Percentiles rank a stretch among this genome's conserved stretches.
Conservation (phyloP, 2,329 filamentous ascomycete genomes). For the Penicillium palitans region DNA sequence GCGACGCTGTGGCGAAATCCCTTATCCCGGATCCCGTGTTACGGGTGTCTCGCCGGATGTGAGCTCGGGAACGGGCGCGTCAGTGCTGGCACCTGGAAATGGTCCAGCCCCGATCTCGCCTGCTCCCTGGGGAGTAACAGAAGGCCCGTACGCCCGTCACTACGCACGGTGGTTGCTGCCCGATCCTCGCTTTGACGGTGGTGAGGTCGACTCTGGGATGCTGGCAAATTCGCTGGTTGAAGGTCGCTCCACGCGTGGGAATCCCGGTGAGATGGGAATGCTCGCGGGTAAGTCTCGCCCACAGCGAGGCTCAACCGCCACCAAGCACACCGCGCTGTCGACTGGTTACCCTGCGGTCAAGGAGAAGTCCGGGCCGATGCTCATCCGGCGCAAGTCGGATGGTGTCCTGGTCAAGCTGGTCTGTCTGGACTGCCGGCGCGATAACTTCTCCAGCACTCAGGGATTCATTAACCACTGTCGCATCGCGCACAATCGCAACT, state of each 20-base stretch:
- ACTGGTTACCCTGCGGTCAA: slow-evolving; percentile 72
- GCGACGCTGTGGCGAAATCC: slow-evolving; percentile 86
- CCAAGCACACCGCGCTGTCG: slow-evolving; percentile 68
- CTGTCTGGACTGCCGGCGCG: slow-evolving; percentile 82
- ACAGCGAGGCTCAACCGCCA: slow-evolving; percentile 59
- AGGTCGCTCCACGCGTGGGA: slow-evolving; percentile 77
- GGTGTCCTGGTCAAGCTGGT: slow-evolving; percentile 85
- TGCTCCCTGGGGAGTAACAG: slow-evolving; percentile 83
- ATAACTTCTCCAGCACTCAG: slow-evolving; percentile 93
- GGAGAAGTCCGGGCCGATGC: slow-evolving; percentile 77
- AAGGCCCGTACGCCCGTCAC: slow-evolving; percentile 91
- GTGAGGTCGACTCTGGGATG: slow-evolving; percentile 30
- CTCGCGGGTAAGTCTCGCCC: slow-evolving; percentile 58
- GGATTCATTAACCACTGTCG: slow-evolving; percentile 99
- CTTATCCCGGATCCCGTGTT: slow-evolving; percentile 73
- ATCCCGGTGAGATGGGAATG: slow-evolving; percentile 57
- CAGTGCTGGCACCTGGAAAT: slow-evolving; percentile 62
- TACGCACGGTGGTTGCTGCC: slow-evolving; percentile 95
- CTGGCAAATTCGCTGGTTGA: slow-evolving; percentile 55
- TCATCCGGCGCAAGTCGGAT: slow-evolving; percentile 79
- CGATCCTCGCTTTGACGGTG: slow-evolving; percentile 80
- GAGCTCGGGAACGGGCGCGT: slow-evolving; percentile 71
- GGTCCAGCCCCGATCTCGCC: slow-evolving; percentile 72
- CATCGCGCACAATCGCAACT: slow-evolving; percentile 89
- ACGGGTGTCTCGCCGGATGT: slow-evolving; percentile 63